Evolutionary conservation across 805 yeast species (phyloP), one percentile per base, ranked within the genome.

Genomic region (Wickerhamiella kurtzmanii): DNA sequence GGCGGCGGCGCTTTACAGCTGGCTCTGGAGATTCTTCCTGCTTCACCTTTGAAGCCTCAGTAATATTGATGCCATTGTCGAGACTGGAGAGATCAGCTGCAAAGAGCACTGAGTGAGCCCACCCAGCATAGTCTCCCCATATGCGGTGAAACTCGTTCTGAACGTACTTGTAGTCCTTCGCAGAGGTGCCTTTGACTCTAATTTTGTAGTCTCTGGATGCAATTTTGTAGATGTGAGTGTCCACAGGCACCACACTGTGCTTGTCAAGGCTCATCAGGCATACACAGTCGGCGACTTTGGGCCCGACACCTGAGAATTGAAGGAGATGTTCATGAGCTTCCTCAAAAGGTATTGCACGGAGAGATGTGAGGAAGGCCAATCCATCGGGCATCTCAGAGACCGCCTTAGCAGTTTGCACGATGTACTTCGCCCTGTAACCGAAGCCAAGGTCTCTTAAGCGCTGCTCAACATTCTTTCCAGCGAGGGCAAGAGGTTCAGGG

Each of bases 241-340:
- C 98, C 1, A 92, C 84, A 0, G 98, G 98, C 2, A 92, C 96
- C 9, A 85, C 75, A 47, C 80, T 85, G 57, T 82, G 85, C 60
- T 83, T 80, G 56, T 82, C 89, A 50, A 89, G 68, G 2, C 92
- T 79, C 96, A 92, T 89, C 41, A 92, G 68, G 53, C 94, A 80
- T 15, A 92, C 92, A 62, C 98, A 92, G 56, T 92, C 98, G 0
- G 98, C 96, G 1, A 92, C 97, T 64, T 92, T 92, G 0, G 97
- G 97, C 0, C 98, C 98, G 0, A 92, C 96, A 0, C 98, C 98
- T 2, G 74, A 69, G 55, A 82, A 80, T 50, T 74, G 70, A 52
- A 81, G 67, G 38, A 92, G 64, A 43, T 72, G 76, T 4, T 70
- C 67, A 50, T 78, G 82, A 1, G 80, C 79, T 4, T 68, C 72